A percentile compares a stretch with the other conserved stretches of the same genome.
Evolutionary conservation across 306 rosid species (phyloP).

Genomic region (Lagenaria siceraria): DNA sequence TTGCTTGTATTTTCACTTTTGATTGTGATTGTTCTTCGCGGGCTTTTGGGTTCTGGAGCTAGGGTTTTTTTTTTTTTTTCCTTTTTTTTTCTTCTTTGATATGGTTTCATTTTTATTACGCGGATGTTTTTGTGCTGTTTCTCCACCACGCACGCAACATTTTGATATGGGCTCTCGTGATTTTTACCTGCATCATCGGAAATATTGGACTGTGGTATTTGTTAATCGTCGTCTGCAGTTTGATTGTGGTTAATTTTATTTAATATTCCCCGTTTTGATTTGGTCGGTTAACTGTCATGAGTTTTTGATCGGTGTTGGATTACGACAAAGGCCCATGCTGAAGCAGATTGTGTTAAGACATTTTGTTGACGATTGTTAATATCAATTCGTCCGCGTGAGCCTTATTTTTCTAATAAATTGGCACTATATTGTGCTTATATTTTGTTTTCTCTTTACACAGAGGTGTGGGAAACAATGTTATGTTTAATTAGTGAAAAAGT

Average conservation of each 20-base stretch:
- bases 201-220: not conserved
- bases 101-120: not conserved
- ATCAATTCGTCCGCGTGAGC: not conserved
- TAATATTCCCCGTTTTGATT: not conserved
- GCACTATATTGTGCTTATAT: not conserved
- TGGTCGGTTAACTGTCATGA: not conserved
- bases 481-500: not conserved
- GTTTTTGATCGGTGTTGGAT: not conserved
- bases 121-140: not conserved
- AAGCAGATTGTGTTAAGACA: not conserved
- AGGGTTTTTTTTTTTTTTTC: not conserved
- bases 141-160: not conserved
- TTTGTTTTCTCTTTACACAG: not conserved
- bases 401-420: not conserved
- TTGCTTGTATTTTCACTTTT: not conserved
- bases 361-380: not conserved
- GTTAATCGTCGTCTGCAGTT: not conserved
- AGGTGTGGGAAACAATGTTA: not conserved
- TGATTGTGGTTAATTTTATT: not conserved
- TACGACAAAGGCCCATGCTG: not conserved
- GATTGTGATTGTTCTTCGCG: not conserved
- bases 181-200: not conserved
- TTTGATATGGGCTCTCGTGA: not conserved
- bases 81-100: not conserved
- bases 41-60: not conserved